A percentile compares a stretch with the other conserved stretches of the same genome.
These are phyloP conservation scores for Penicillium dipodomyicola DNA, from an alignment of 495 filamentous ascomycete species.

Conservation along the genomic window DNA sequence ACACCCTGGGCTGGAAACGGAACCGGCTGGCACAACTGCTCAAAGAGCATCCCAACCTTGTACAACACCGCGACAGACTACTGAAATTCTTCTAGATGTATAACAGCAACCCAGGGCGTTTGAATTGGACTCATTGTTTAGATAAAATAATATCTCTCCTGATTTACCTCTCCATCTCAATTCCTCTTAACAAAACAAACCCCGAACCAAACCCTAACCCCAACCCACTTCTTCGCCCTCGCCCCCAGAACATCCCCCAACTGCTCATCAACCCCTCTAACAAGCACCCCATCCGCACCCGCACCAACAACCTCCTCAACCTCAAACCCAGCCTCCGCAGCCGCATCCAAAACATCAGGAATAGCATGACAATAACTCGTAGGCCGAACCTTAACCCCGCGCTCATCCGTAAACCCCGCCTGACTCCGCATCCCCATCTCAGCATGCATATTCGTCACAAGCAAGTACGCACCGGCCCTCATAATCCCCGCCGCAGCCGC, in stretches of 20 bases:
- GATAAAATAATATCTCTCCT: conserved; percentile 17
- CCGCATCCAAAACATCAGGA: conserved; percentile 54
- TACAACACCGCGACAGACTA: conserved; percentile 54
- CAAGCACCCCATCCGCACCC: conserved; percentile 20
- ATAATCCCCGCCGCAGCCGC: conserved; percentile 46
- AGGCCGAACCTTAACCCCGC: conserved; percentile 60
- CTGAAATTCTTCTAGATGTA: conserved; percentile 36
- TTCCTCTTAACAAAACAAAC: conserved; percentile 51
- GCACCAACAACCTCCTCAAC: conserved; percentile 33
- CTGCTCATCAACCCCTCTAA: conserved; percentile 51
- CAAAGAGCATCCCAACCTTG: conserved; percentile 47
- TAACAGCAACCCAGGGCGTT: conserved; percentile 1
- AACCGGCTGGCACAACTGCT: conserved; percentile 42
- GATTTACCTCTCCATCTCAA: conserved; percentile 5
- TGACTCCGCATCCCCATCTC: conserved; percentile 64
- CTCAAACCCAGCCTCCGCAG: conserved; percentile 51
- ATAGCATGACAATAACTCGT: conserved; percentile 59
- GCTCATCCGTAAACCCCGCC: conserved; percentile 64
- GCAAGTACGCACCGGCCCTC: conserved; percentile 49
- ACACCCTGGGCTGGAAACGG: conserved; percentile 56
- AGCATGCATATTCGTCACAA: conserved; percentile 73
- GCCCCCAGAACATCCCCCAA: conserved; percentile 51
- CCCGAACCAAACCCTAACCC: conserved; percentile 65
- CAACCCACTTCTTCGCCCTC: conserved; percentile 68
- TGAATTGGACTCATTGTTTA: background rate